phyloP scores from a whole-genome alignment of 2,329 filamentous ascomycete genomes.

The Colletotrichum endophyticum region DNA sequence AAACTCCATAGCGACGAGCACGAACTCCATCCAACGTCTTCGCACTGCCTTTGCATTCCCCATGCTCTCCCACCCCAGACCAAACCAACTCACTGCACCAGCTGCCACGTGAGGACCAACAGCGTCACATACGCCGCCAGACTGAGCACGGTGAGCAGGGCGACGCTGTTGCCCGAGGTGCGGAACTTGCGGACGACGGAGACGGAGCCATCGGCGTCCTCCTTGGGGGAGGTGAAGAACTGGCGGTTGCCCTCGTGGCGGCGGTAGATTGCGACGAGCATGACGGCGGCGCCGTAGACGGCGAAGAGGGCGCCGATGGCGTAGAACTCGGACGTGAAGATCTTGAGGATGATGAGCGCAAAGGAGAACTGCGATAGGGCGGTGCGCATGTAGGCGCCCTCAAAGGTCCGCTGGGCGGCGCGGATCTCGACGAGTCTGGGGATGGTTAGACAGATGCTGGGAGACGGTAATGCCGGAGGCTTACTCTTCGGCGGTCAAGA shows the following conservation, averaged over 20 bases:
- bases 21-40: not conserved
- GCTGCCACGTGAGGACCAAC: constrained; percentile 58
- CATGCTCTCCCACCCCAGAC: not conserved
- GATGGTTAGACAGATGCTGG: not conserved
- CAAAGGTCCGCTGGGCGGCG: constrained; percentile 93
- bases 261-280: constrained; percentile 83
- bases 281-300: constrained; percentile 83
- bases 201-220: constrained; percentile 34
- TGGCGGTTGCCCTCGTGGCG: constrained; percentile 92
- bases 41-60: not conserved
- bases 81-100: constrained; percentile 30
- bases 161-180: constrained; percentile 67
- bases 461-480: not conserved
- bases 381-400: constrained; percentile 95
- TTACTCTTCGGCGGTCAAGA: constrained; percentile 79
- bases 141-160: constrained; percentile 61
- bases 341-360: constrained; percentile 90
- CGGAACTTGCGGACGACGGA: constrained; percentile 60
- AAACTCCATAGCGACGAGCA: not conserved
- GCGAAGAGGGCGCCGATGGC: constrained; percentile 95
- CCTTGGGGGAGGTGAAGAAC: constrained; percentile 72
- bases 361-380: constrained; percentile 96
- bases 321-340: constrained; percentile 97
- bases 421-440: constrained; percentile 85
- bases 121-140: constrained; percentile 62